Evolutionary conservation across 169 alveolate genomes (phyloP), one percentile per base, ranked within the genome.

Genomic region (Sarcocystis neurona): DNA sequence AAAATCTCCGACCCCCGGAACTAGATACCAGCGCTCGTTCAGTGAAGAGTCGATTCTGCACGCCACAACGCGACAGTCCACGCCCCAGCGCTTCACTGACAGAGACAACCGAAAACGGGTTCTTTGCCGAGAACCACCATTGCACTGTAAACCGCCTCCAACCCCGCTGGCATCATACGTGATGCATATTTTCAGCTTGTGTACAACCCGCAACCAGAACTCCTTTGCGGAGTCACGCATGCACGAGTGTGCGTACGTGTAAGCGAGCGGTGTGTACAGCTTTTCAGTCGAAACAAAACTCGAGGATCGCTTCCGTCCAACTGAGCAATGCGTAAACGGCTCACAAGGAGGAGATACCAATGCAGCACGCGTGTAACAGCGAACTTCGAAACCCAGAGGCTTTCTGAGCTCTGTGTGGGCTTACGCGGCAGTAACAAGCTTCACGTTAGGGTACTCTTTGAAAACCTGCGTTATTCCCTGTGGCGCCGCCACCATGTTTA

Each of bases 1-100:
- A 74, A 95, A 95, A 84, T 95, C 98, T 43, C 97, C 97, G 8
- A 96, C 72, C 8, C 97, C 98, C 30, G 97, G 97, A 46, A 91
- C 92, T 48, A 96, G 89, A 86, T 93, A 96, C 47, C 70, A 32
- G 70, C 87, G 74, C 32, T 89, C 94, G 66, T 95, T 92, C 74
- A 96, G 84, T 6, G 79, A 79, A 12, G 94, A 93, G 85, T 96
- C 97, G 18, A 95, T 50, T 30, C 94, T 88, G 72, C 18, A 23
- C 8, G 23, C n/a, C n/a, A 75, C 63, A 53, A 53, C 10, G 20
- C 63, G 63, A 10, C 63, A 53, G 63, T 12, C 63, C 63, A 20
- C 63, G 30, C 10, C 63, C 63, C 63, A 10, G 30, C 63, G 63
- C 63, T 12, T 53, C 63, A 53, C 10, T 53, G 30, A 53, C 10